Percentiles rank a stretch among this genome's conserved stretches.
These are phyloP conservation scores for Elsinoe batatas DNA, from an alignment of 2,329 filamentous ascomycete species.

Conservation along the genomic window DNA sequence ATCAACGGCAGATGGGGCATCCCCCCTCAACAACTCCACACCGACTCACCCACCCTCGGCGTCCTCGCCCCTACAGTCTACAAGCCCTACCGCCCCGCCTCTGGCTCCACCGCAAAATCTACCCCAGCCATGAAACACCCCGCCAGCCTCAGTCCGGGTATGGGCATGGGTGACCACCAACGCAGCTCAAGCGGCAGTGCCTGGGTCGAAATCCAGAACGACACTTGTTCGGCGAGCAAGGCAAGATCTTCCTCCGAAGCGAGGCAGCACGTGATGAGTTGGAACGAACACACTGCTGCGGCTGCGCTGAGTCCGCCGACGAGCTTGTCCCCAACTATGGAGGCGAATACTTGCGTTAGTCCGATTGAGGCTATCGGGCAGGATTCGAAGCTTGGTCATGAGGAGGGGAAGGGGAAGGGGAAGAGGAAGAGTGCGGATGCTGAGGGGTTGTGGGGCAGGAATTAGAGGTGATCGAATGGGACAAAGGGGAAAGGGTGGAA, in stretches of 20 bases:
- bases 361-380: not conserved
- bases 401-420: not conserved
- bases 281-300: constrained; percentile 9
- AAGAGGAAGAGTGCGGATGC: not conserved
- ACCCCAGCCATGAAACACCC: not conserved
- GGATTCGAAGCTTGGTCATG: not conserved
- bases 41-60: constrained; percentile 3
- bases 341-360: not conserved
- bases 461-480: not conserved
- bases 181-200: constrained; percentile 1
- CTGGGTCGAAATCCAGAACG: constrained; percentile 10
- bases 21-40: not conserved
- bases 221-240: not conserved
- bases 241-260: not conserved
- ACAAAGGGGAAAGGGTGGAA: not conserved
- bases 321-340: not conserved
- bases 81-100: constrained; percentile 11
- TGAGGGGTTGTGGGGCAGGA: not conserved
- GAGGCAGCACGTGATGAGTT: constrained; percentile 9
- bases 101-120: not conserved
- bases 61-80: not conserved
- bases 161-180: not conserved
- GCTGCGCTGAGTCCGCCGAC: not conserved
- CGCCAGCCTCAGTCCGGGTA: constrained; percentile 1
- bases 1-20: not conserved